These are phyloP conservation scores for Fagus crenata DNA, from an alignment of 306 rosid genomes.

Conservation along the genomic window DNA sequence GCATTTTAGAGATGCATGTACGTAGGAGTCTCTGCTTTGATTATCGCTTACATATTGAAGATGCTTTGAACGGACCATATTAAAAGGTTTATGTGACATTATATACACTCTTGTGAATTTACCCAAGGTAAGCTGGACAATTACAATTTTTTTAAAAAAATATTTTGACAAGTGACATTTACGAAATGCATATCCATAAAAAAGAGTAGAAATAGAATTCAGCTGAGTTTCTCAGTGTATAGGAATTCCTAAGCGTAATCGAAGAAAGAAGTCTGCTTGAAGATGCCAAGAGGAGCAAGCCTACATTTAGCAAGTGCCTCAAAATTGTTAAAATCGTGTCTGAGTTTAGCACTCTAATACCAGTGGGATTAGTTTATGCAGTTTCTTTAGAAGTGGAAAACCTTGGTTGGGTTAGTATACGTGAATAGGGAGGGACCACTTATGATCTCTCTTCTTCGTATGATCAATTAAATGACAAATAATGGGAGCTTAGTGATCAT, in stretches of 20 bases:
- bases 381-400: slow-evolving; percentile 3
- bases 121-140: neutral
- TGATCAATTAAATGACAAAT: slow-evolving; percentile 37
- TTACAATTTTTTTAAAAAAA: no score
- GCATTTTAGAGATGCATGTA: slow-evolving; percentile 8
- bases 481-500: slow-evolving; percentile 35
- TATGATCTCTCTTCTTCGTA: slow-evolving; percentile 20
- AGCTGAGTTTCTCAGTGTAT: no score
- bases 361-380: slow-evolving; percentile 12
- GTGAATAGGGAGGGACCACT: slow-evolving; percentile 19
- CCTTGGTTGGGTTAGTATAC: neutral
- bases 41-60: neutral
- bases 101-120: neutral
- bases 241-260: no score
- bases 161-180: no score
- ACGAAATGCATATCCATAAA: no score
- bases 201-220: no score
- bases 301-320: no score
- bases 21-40: neutral
- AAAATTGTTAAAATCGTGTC: slow-evolving; percentile 9
- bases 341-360: neutral
- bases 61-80: neutral
- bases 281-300: no score
- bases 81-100: neutral
- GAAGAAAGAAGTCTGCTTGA: no score